Evolutionary conservation across 1,139 yeast genomes (phyloP), one percentile per base, ranked within the genome.

Genomic region (Casaregolazyma lundiana): DNA sequence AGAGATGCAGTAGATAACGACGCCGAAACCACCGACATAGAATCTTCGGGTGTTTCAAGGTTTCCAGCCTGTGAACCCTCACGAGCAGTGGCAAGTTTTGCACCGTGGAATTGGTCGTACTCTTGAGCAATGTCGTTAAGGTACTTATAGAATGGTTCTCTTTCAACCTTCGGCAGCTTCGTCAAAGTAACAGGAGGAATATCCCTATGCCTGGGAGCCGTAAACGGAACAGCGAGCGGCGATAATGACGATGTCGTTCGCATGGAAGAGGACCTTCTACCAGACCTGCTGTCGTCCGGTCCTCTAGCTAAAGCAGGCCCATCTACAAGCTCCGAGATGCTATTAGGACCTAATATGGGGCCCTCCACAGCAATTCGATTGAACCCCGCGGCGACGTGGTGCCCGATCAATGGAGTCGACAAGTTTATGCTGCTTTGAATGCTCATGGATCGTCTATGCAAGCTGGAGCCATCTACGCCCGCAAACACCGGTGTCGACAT

Each of bases 131-230:
- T 65, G 4, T 71, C 70, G 13, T 61, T 62, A 9, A 80, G 62
- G 52, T 82, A 82, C 4, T 67, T 57, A 18, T 57, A 54, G 46
- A 88, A 69, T 34, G 74, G 76, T 0, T 71, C 66, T 41, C 72
- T 70, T 45, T 76, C 65, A 2, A 80, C 77, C 49, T 74, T 76
- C 13, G 73, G 70, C 9, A 81, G 67, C 46, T 81, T 79, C 44
- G 84, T 78, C 38, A 92, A 69, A 48, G 76, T 80, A 16, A 89
- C 83, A 29, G 84, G 90, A 0, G 97, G 96, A 16, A 92, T 92
- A 57, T 92, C 98, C 44, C 74, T 73, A 1, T 77, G 70, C 0
- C 96, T 83, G 0, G 98, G 97, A 3, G 82, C 74, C 44, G 72
- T 72, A 46, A 84, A 68, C 53, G 79, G 53, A 4, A 20, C 41